Evolutionary conservation across 2,329 filamentous ascomycete species (phyloP), one percentile per base, ranked within the genome.

Genomic region (Bisporella sp.): DNA sequence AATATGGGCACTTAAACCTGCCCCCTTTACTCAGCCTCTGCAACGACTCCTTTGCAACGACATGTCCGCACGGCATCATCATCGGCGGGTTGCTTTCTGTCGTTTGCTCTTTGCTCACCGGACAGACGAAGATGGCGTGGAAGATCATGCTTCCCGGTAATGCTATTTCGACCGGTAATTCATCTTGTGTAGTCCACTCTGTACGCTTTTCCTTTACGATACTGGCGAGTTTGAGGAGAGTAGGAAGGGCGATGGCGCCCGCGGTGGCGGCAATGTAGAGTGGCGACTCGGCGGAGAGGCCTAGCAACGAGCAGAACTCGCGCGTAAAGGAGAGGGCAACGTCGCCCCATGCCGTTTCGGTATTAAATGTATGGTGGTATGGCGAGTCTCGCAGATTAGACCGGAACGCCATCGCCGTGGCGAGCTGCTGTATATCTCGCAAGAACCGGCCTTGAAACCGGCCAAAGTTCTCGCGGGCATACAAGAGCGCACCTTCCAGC

Each of bases 121-220:
- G 93, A 64, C 93, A 99, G 41, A 99, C 93, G 65, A 99, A 99
- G 64, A 99, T 96, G 50, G 87, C 87, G 68, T 99, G 93, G 73
- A 95, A 99, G 45, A 84, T 73, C 77, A 81, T 81, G 57, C 73
- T 76, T 46, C 68, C 64, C 1, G 80, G 79, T 2, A 84, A 69
- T 2, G 79, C 76, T 1, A 79, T 83, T 61, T 88, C 77, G 64
- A 91, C 93, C 0, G 92, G 89, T 13, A 99, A 74, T 68, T 99
- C 93, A 63, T 93, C 84, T 54, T 87, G 80, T 4, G 89, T 91
- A 1, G 91, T 96, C 93, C 93, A 99, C 68, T 95, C 91, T 0
- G 92, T 95, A 55, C 88, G 84, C 69, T 92, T 91, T 60, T 89
- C 84, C 61, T 87, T 87, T 75, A 95, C 91, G 64, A 93, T 91